These are phyloP conservation scores for Pascua guehoae DNA, from an alignment of 1,284 basidiomycete genomes.

Conservation along the genomic window DNA sequence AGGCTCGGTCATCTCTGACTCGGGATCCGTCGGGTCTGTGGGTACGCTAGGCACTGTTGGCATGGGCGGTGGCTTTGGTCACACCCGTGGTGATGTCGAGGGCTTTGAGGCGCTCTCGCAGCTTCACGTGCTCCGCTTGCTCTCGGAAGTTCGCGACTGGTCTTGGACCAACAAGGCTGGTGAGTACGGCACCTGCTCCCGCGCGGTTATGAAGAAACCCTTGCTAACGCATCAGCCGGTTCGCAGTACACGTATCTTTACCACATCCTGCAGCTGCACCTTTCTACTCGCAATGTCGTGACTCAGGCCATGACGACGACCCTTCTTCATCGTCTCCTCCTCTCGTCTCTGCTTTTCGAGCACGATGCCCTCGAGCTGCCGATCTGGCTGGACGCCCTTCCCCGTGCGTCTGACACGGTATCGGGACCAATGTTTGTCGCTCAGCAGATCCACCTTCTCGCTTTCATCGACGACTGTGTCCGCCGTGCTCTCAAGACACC, in stretches of 20 bases:
- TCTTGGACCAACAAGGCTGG: slow-evolving; percentile 69
- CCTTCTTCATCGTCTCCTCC: slow-evolving; percentile 63
- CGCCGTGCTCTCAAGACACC: slow-evolving; percentile 80
- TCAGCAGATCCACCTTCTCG: slow-evolving; percentile 62
- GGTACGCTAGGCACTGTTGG: slow-evolving; percentile 46
- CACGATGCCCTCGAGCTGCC: slow-evolving; percentile 69
- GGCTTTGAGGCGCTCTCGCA: slow-evolving; percentile 63
- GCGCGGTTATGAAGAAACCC: too few relatives aligned
- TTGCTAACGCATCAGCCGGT: slow-evolving; percentile 28
- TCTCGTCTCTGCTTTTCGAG: slow-evolving; percentile 72
- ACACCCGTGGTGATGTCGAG: slow-evolving; percentile 47
- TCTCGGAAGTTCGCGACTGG: slow-evolving; percentile 71
- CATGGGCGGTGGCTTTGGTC: slow-evolving; percentile 51
- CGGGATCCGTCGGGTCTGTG: slow-evolving; percentile 42
- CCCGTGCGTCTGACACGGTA: slow-evolving; percentile 49
- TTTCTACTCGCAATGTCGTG: slow-evolving; percentile 55
- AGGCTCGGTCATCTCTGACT: slow-evolving; percentile 44
- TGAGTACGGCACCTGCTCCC: slow-evolving; percentile 37
- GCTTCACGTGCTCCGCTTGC: slow-evolving; percentile 71
- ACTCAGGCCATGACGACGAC: slow-evolving; percentile 58
- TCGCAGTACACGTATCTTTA: slow-evolving; percentile 56
- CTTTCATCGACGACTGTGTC: slow-evolving; percentile 81
- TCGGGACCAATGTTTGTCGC: slow-evolving; percentile 56
- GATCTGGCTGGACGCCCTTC: slow-evolving; percentile 65
- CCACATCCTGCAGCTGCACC: slow-evolving; percentile 64